These are phyloP conservation scores for Globisporangium okanoganense DNA, from an alignment of 352 stramenopile species.

Conservation along the genomic window DNA sequence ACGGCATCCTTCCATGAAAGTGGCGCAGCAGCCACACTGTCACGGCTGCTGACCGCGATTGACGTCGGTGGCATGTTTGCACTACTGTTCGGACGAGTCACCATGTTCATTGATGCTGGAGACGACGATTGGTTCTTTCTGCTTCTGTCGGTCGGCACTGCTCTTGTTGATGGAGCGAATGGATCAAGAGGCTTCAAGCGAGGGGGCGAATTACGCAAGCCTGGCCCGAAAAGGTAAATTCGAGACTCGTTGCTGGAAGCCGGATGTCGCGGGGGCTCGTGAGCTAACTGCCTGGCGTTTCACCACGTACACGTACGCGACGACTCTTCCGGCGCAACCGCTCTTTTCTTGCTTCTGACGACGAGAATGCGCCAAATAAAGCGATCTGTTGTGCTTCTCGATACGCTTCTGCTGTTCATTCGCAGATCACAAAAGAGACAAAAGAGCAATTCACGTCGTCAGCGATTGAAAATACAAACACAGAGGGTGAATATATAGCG, in stretches of 20 bases:
- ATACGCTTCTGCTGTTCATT: too few relatives aligned
- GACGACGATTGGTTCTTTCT: neutral
- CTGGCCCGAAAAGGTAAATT: neutral
- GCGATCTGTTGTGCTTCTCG: too few relatives aligned
- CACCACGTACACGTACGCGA: constrained; percentile 4
- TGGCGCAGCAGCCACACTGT: constrained; percentile 4
- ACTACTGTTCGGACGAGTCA: constrained; percentile 11
- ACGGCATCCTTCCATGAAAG: constrained; percentile 42
- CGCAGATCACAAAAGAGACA: too few relatives aligned
- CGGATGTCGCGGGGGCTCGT: constrained; percentile 2
- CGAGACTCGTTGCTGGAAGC: neutral
- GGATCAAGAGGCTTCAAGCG: neutral
- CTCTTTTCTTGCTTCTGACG: neutral
- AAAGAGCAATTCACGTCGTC: too few relatives aligned
- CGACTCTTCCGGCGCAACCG: neutral
- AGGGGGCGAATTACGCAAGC: neutral
- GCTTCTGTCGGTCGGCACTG: neutral
- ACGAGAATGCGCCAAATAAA: neutral
- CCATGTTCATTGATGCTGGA: constrained; percentile 4
- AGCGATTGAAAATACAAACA: too few relatives aligned
- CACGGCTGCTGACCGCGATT: neutral
- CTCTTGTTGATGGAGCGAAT: constrained; percentile 5
- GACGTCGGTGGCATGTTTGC: neutral
- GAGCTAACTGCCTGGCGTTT: constrained; percentile 8
- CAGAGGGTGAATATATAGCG: too few relatives aligned